phyloP scores from a whole-genome alignment of 257 asterid species.

The Solanum clarkiae region DNA sequence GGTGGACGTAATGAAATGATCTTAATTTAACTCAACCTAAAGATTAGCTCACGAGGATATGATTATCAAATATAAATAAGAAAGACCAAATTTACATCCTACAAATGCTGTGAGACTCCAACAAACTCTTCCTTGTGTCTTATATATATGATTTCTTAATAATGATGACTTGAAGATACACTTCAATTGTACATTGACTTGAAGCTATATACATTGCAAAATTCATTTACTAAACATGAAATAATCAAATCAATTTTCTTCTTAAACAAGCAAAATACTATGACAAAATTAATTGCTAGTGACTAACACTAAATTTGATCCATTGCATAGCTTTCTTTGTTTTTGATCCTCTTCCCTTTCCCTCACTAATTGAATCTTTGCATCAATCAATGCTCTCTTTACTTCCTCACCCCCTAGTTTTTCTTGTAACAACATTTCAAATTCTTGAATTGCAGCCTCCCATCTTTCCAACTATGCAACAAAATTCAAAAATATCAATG shows the following conservation, averaged over 20 bases:
- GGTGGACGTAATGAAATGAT: background rate
- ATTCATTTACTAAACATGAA: background rate
- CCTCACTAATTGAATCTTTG: constrained; percentile 24
- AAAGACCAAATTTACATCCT: background rate
- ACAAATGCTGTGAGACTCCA: background rate
- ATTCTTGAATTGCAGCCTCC: constrained; percentile 57
- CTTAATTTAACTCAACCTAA: background rate
- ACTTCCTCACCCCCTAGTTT: constrained; percentile 33
- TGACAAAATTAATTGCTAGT: background rate
- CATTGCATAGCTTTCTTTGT: background rate
- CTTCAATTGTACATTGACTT: background rate
- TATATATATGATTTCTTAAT: background rate
- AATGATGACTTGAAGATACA: background rate
- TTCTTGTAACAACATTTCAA: constrained; percentile 43
- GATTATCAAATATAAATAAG: background rate
- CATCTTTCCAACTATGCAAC: constrained; percentile 41
- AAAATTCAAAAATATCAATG: background rate
- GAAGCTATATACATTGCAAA: background rate
- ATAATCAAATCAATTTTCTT: background rate
- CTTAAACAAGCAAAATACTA: background rate
- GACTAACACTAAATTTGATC: background rate
- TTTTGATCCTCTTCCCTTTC: constrained; percentile 3
- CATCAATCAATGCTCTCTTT: constrained; percentile 13
- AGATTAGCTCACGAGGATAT: background rate
- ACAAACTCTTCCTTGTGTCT: background rate